Conservation (phyloP, 2,329 filamentous ascomycete genomes). For the Claviceps pusilla region DNA sequence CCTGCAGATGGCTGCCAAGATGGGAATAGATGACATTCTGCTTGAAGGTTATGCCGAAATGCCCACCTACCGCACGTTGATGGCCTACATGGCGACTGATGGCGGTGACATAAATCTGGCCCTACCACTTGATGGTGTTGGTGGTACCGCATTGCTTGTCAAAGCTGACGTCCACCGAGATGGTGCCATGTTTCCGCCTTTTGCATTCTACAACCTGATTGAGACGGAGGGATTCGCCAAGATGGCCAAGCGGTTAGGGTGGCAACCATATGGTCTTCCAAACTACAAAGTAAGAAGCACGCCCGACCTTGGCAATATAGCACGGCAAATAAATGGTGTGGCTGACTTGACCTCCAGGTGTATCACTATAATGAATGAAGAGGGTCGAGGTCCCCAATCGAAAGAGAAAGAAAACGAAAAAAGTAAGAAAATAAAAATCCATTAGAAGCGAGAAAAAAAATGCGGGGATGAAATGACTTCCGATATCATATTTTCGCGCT, state of each 20-base stretch:
- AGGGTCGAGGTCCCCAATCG: neutral
- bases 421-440: neutral
- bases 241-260: constrained; percentile 83
- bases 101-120: constrained; percentile 43
- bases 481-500: neutral
- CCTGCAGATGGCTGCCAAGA: constrained; percentile 55
- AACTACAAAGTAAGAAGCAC: constrained; percentile 72
- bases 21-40: constrained; percentile 85
- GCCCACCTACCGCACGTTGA: constrained; percentile 78
- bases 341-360: constrained; percentile 36
- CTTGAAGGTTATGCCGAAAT: constrained; percentile 88
- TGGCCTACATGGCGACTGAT: constrained; percentile 63
- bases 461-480: neutral
- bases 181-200: constrained; percentile 95
- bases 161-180: constrained; percentile 95
- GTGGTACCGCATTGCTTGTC: constrained; percentile 80
- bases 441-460: neutral
- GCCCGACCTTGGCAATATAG: neutral
- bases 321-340: neutral
- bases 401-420: neutral
- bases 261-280: constrained; percentile 73
- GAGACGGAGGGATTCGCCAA: constrained; percentile 97
- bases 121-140: constrained; percentile 78
- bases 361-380: constrained; percentile 78
- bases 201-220: constrained; percentile 90